phyloP scores from a whole-genome alignment of 352 stramenopile species.

The Globisporangium radiosum region DNA sequence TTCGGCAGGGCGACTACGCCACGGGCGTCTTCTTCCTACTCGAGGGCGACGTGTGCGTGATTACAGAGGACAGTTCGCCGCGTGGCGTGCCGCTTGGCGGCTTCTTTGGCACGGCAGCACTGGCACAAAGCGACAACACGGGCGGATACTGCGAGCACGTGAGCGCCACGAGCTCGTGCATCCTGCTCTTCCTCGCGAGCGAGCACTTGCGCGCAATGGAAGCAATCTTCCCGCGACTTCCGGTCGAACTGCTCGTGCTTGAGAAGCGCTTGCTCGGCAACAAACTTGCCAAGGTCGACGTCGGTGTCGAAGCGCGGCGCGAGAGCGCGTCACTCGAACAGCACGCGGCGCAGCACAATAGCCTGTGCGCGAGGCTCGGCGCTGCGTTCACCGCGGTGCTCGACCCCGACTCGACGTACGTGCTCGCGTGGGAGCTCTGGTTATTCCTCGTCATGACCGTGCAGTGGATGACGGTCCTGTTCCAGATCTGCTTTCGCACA shows the following conservation, averaged over 20 bases:
- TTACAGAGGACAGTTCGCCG: background rate
- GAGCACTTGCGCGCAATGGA: conserved; percentile 18
- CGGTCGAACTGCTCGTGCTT: conserved; percentile 11
- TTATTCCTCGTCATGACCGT: conserved; percentile 32
- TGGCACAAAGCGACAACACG: conserved; percentile 10
- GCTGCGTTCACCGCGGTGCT: conserved; percentile 7
- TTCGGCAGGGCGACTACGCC: conserved; percentile 26
- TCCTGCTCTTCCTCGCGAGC: conserved; percentile 24
- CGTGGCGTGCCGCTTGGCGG: conserved; percentile 17
- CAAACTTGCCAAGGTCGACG: conserved; percentile 19
- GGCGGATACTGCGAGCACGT: conserved; percentile 22
- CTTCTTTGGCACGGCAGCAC: conserved; percentile 25
- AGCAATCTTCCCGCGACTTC: conserved; percentile 17
- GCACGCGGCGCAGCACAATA: background rate
- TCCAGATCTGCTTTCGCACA: conserved; percentile 30
- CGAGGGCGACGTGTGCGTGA: conserved; percentile 13
- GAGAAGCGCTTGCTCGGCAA: conserved; percentile 18
- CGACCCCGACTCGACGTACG: conserved; percentile 25
- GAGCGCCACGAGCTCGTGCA: conserved; percentile 22
- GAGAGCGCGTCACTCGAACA: background rate
- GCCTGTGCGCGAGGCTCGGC: too few relatives aligned
- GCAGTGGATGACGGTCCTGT: conserved; percentile 29
- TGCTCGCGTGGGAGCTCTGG: conserved; percentile 27
- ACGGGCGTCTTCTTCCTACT: conserved; percentile 25
- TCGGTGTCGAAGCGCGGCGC: background rate